Evolutionary conservation across 2,329 filamentous ascomycete species (phyloP).

Genomic region (Trichothecium roseum): DNA sequence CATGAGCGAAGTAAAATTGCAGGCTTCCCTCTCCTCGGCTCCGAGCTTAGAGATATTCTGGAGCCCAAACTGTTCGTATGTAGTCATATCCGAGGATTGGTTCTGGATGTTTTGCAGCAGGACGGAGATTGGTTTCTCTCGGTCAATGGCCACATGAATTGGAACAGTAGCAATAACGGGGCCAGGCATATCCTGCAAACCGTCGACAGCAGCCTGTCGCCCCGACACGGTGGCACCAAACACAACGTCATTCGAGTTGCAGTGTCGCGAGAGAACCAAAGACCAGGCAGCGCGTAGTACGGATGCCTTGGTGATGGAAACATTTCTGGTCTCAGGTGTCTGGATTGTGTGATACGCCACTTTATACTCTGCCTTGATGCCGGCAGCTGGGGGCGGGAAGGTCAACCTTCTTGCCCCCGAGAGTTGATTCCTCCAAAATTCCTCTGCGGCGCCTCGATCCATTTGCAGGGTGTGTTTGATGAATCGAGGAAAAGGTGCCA

Average conservation of each 20-base stretch:
- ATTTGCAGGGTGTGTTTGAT: constrained; percentile 28
- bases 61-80: constrained; percentile 12
- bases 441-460: constrained; percentile 1
- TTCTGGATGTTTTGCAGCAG: constrained; percentile 7
- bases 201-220: constrained; percentile 6
- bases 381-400: constrained; percentile 4
- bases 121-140: not conserved
- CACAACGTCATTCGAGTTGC: too few species aligned
- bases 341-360: not conserved
- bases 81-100: constrained; percentile 11
- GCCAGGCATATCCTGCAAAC: constrained; percentile 8
- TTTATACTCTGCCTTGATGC: not conserved
- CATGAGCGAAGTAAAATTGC: constrained; percentile 1
- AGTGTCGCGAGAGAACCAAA: constrained; percentile 10
- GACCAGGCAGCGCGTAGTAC: constrained; percentile 13
- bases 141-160: constrained; percentile 6
- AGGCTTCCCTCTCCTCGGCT: too few species aligned
- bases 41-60: not conserved
- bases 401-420: constrained; percentile 3
- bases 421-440: constrained; percentile 2
- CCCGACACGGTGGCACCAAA: constrained; percentile 2
- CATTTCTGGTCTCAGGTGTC: not conserved
- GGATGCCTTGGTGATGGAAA: constrained; percentile 4
- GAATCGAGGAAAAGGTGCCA: constrained; percentile 24
- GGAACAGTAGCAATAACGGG: constrained; percentile 9